A percentile compares a stretch with the other conserved stretches of the same genome.
phyloP scores from a whole-genome alignment of 148 eudicot species.

The Rhododendron kiyosumense region DNA sequence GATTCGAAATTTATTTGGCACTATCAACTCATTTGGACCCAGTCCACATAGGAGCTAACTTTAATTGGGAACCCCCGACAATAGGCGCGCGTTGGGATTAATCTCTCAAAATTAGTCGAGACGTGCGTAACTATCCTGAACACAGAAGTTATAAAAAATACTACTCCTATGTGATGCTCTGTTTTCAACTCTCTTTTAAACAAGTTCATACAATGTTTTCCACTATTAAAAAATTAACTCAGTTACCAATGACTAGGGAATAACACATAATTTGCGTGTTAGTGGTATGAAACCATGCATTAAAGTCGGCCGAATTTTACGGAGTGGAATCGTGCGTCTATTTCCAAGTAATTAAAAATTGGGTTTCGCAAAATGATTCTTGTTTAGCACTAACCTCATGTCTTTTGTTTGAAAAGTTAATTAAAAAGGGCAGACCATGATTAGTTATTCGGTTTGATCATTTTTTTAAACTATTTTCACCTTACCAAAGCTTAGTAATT shows the following conservation, averaged over 20 bases:
- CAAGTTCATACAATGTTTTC: background rate
- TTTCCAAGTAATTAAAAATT: slow-evolving; percentile 9
- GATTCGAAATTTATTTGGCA: no score
- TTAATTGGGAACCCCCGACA: no score
- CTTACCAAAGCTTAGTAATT: background rate
- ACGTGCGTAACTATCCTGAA: no score
- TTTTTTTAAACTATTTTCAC: slow-evolving; percentile 9
- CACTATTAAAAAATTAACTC: background rate
- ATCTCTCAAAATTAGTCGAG: no score
- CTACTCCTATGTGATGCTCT: background rate
- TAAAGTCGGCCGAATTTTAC: slow-evolving; percentile 10
- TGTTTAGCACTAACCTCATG: slow-evolving; percentile 5
- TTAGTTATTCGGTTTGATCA: slow-evolving; percentile 14
- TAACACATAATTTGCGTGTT: background rate
- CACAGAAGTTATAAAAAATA: no score
- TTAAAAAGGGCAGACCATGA: background rate
- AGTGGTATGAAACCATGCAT: background rate
- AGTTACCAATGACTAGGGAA: background rate
- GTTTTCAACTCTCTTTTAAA: background rate
- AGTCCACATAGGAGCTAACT: no score
- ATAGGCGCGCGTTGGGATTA: no score
- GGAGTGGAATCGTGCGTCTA: slow-evolving; percentile 13
- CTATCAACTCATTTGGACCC: no score
- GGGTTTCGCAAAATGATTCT: background rate
- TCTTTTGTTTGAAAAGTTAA: background rate